Evolutionary conservation across 768 basidiomycete genomes (phyloP).

Genomic region (Tremella yokohamensis): DNA sequence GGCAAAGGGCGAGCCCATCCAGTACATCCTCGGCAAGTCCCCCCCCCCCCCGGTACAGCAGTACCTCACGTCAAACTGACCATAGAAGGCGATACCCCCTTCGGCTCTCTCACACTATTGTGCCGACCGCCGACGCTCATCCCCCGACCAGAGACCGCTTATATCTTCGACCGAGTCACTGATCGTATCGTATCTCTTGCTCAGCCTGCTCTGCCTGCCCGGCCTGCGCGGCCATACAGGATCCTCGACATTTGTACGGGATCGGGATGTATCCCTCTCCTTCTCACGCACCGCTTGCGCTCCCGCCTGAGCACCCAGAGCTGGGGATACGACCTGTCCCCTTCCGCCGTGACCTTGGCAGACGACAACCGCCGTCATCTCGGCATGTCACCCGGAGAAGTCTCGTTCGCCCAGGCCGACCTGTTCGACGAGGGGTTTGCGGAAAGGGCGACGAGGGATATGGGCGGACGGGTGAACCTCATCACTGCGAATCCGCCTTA

Average conservation of each 20-base stretch:
- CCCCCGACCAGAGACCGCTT: slow-evolving; percentile 81
- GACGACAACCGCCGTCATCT: slow-evolving; percentile 19
- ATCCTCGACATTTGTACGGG: slow-evolving; percentile 91
- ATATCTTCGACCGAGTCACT: slow-evolving; percentile 53
- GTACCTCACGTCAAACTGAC: slow-evolving; percentile 1
- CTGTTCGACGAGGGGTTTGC: slow-evolving; percentile 56
- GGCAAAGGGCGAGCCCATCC: slow-evolving; percentile 70
- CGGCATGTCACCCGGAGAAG: background rate
- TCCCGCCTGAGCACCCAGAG: background rate
- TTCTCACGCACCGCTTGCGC: slow-evolving; percentile 54
- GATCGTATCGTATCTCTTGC: slow-evolving; percentile 60
- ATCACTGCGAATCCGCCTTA: slow-evolving; percentile 56
- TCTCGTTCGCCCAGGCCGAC: slow-evolving; percentile 8
- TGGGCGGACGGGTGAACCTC: slow-evolving; percentile 21
- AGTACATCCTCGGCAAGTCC: slow-evolving; percentile 78
- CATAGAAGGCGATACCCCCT: slow-evolving; percentile 50
- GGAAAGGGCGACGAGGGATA: background rate
- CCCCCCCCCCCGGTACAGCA: background rate
- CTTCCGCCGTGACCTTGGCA: slow-evolving; percentile 28
- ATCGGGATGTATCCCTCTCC: slow-evolving; percentile 82
- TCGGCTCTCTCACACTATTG: slow-evolving; percentile 74
- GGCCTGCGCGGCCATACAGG: slow-evolving; percentile 42
- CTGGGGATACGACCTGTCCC: slow-evolving; percentile 32
- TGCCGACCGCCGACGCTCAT: slow-evolving; percentile 79
- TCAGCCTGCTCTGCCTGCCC: background rate